These are phyloP conservation scores for Kitagawia praeruptora DNA, from an alignment of 129 eudicot genomes.

Conservation along the genomic window DNA sequence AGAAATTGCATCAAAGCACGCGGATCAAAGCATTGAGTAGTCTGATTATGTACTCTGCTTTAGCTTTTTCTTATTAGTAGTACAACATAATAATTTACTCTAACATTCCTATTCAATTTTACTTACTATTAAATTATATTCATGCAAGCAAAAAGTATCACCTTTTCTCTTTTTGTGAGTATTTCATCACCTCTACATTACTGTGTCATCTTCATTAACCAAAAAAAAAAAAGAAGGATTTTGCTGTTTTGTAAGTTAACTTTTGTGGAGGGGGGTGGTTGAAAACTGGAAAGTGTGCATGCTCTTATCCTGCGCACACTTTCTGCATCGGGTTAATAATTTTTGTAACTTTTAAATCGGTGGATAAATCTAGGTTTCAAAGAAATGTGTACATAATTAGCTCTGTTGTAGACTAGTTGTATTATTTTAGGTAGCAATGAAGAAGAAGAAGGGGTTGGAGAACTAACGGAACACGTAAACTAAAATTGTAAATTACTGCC, in stretches of 20 bases:
- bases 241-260: neutral
- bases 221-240: neutral
- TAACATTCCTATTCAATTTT: too few species aligned
- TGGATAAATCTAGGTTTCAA: too few species aligned
- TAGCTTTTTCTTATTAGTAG: neutral
- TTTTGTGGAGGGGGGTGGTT: neutral
- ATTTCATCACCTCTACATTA: too few species aligned
- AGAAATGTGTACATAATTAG: too few species aligned
- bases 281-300: slow-evolving; percentile 20
- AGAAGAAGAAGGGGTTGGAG: neutral
- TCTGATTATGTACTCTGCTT: slow-evolving; percentile 35
- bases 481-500: neutral
- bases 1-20: slow-evolving; percentile 82
- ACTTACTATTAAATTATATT: slow-evolving; percentile 33
- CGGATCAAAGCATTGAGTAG: slow-evolving; percentile 91
- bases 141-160: neutral
- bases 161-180: too few species aligned
- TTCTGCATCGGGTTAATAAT: slow-evolving; percentile 17
- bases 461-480: neutral
- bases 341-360: too few species aligned
- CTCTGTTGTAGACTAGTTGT: too few species aligned
- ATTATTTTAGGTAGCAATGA: too few species aligned
- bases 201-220: neutral
- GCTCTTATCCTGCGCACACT: slow-evolving; percentile 38
- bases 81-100: too few species aligned